phyloP scores from a whole-genome alignment of 23 red algal species.

The Agarophyton chilense region DNA sequence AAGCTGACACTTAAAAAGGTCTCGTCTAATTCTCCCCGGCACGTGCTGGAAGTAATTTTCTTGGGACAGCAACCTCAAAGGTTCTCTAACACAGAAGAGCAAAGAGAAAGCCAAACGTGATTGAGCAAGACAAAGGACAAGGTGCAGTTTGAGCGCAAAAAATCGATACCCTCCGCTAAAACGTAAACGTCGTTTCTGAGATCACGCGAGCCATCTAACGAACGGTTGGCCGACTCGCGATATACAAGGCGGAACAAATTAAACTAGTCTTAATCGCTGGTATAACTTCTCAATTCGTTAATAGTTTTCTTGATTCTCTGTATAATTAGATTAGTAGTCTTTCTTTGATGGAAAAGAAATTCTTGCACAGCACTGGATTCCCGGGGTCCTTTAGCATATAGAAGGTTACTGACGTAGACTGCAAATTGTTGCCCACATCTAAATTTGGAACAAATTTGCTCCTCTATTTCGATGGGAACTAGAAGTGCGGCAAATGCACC shows the following conservation, averaged over 20 bases:
- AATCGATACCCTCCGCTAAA: neutral
- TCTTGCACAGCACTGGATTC: conserved; percentile 78
- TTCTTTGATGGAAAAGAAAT: conserved; percentile 68
- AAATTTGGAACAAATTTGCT: conserved; percentile 66
- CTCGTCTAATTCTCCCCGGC: neutral
- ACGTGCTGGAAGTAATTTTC: neutral
- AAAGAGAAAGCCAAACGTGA: neutral
- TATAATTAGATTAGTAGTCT: conserved; percentile 61
- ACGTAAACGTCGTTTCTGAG: no score
- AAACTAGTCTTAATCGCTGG: conserved; percentile 62
- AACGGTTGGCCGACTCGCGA: conserved; percentile 61
- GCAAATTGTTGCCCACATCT: conserved; percentile 48
- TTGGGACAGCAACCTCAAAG: neutral
- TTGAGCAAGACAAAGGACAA: neutral
- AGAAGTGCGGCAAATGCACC: conserved; percentile 52
- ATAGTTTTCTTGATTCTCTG: conserved; percentile 57
- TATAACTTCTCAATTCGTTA: conserved; percentile 50
- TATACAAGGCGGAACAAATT: conserved; percentile 69
- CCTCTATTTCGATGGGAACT: conserved; percentile 64
- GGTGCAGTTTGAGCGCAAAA: neutral
- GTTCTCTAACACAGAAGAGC: neutral
- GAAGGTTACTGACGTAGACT: conserved; percentile 61
- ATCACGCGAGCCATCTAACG: no score
- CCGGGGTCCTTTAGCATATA: conserved; percentile 75
- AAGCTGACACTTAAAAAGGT: neutral